Percentiles rank a stretch among this genome's conserved stretches.
These are phyloP conservation scores for Phytophthora lateralis DNA, from an alignment of 352 stramenopile species.

Conservation along the genomic window DNA sequence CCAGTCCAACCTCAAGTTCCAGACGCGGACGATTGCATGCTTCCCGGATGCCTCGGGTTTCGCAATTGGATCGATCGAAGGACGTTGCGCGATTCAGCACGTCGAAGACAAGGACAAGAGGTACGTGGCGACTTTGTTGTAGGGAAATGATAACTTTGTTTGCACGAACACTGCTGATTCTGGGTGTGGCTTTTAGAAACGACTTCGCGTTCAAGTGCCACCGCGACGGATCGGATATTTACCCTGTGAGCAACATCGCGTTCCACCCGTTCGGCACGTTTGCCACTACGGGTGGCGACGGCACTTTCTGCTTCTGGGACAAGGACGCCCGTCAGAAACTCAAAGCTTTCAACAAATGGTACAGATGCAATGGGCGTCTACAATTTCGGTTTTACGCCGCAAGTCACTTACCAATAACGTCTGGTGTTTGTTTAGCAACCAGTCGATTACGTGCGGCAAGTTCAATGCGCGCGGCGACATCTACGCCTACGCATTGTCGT, in stretches of 20 bases:
- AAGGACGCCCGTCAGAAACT: conserved; percentile 97
- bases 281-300: conserved; percentile 94
- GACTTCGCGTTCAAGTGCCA: conserved; percentile 95
- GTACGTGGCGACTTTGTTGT: conserved; percentile 18
- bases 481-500: conserved; percentile 96
- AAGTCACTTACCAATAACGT: neutral
- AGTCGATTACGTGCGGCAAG: conserved; percentile 90
- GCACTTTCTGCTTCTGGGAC: conserved; percentile 98
- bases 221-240: conserved; percentile 87
- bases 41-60: conserved; percentile 92
- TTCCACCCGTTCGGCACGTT: conserved; percentile 96
- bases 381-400: neutral
- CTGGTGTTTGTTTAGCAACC: conserved; percentile 54
- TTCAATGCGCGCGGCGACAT: conserved; percentile 95
- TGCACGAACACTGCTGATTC: conserved; percentile 4
- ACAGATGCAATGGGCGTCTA: conserved; percentile 2
- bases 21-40: conserved; percentile 87
- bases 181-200: conserved; percentile 38
- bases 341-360: conserved; percentile 90
- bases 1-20: conserved; percentile 86
- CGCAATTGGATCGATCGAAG: conserved; percentile 91
- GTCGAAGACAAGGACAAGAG: conserved; percentile 84
- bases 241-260: conserved; percentile 88
- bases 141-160: conserved; percentile 1
- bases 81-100: conserved; percentile 91